phyloP scores from a whole-genome alignment of 768 basidiomycete species.

The Royoungia palumana region DNA sequence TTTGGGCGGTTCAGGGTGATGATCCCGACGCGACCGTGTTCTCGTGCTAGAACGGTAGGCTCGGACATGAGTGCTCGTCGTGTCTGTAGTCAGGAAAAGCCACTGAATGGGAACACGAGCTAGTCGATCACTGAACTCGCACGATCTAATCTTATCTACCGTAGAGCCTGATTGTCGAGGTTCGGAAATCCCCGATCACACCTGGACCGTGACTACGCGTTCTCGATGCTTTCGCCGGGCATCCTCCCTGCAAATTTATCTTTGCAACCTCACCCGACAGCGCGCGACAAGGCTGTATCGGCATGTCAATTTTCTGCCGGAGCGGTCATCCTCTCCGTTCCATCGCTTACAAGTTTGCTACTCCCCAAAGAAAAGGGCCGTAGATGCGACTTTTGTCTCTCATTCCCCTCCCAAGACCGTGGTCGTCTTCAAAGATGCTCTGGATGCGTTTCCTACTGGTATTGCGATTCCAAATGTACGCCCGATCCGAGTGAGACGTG shows the following conservation, averaged over 20 bases:
- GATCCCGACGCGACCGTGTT: constrained; percentile 35
- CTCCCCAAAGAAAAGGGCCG: constrained; percentile 55
- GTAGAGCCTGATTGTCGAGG: no score
- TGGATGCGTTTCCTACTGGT: constrained; percentile 70
- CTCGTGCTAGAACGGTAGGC: constrained; percentile 19
- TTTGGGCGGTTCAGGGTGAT: constrained; percentile 86
- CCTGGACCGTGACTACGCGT: no score
- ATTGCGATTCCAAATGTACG: constrained; percentile 66
- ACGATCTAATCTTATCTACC: constrained; percentile 11
- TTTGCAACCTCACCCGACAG: constrained; percentile 44
- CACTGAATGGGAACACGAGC: no score
- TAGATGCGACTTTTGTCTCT: constrained; percentile 67
- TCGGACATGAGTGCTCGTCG: constrained; percentile 22
- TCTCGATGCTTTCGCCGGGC: constrained; percentile 7
- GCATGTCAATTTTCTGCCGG: constrained; percentile 40
- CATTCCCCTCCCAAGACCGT: constrained; percentile 24
- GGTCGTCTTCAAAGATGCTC: constrained; percentile 52
- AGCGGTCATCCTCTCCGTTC: constrained; percentile 43
- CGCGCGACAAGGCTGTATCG: constrained; percentile 52
- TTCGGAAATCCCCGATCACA: no score
- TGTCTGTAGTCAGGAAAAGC: no score
- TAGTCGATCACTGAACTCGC: no score
- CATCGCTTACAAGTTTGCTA: constrained; percentile 47
- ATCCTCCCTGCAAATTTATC: constrained; percentile 3
- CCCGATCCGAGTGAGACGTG: constrained; percentile 6